These are phyloP conservation scores for Buxus sempervirens DNA, from an alignment of 164 flowering plant genomes.

Conservation along the genomic window DNA sequence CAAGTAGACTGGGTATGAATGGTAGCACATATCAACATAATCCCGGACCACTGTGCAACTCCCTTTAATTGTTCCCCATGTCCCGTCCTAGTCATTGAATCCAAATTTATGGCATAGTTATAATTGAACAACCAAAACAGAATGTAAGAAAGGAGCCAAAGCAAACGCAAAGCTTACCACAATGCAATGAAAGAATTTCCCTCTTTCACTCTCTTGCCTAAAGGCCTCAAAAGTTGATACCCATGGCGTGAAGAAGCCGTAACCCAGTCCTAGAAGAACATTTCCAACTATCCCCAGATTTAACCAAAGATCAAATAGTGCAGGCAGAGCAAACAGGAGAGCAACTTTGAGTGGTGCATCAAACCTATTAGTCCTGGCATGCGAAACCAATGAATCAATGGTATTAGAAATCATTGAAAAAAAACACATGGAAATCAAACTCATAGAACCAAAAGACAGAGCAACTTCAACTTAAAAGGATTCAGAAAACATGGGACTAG, in stretches of 20 bases:
- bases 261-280: slow-evolving; percentile 75
- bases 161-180: slow-evolving; percentile 46
- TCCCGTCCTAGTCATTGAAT: slow-evolving; percentile 68
- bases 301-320: slow-evolving; percentile 65
- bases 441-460: not conserved
- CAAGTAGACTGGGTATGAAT: slow-evolving; percentile 71
- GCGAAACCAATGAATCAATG: not conserved
- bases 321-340: slow-evolving; percentile 63
- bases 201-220: slow-evolving; percentile 51
- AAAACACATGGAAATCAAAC: not conserved
- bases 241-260: slow-evolving; percentile 95
- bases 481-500: not conserved
- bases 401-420: not conserved
- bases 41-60: slow-evolving; percentile 86
- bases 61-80: slow-evolving; percentile 80
- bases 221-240: slow-evolving; percentile 90
- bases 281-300: slow-evolving; percentile 71
- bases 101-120: not conserved
- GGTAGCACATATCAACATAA: slow-evolving; percentile 72
- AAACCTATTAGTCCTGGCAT: slow-evolving; percentile 60
- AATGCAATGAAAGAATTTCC: slow-evolving; percentile 65
- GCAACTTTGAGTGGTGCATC: slow-evolving; percentile 76
- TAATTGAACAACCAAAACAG: not conserved
- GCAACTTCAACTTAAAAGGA: not conserved
- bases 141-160: not conserved